Evolutionary conservation across 352 stramenopile genomes (phyloP).

Genomic region (Phytopythium mirpurense): DNA sequence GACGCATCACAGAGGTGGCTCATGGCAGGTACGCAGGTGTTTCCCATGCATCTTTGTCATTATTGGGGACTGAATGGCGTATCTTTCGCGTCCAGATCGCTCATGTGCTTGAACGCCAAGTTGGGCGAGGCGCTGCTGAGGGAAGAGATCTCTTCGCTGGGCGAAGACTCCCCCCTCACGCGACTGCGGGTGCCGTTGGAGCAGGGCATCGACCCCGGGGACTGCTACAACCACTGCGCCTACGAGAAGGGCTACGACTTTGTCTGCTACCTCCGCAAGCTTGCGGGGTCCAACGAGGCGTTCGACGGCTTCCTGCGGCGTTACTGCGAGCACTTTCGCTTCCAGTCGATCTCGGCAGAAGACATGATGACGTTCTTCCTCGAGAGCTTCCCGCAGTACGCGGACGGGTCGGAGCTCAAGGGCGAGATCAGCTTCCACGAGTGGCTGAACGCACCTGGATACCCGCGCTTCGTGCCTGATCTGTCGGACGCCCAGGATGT

Average conservation of each 20-base stretch:
- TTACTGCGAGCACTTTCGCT: conserved; percentile 62
- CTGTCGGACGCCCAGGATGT: conserved; percentile 61
- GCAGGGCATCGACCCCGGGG: conserved; percentile 68
- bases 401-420: conserved; percentile 47
- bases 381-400: conserved; percentile 52
- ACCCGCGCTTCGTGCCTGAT: conserved; percentile 50
- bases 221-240: conserved; percentile 80
- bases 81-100: conserved; percentile 15
- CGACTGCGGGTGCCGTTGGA: conserved; percentile 64
- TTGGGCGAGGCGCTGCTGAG: conserved; percentile 57
- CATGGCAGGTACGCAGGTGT: conserved; percentile 52
- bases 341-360: conserved; percentile 73
- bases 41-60: no score
- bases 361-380: conserved; percentile 71
- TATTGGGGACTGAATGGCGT: not conserved
- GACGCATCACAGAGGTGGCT: conserved; percentile 57
- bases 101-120: conserved; percentile 72
- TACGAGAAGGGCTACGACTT: conserved; percentile 83
- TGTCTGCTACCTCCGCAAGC: conserved; percentile 62
- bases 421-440: conserved; percentile 56
- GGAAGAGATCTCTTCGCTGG: conserved; percentile 66
- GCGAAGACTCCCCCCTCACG: conserved; percentile 62
- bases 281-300: conserved; percentile 60
- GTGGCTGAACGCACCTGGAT: conserved; percentile 64
- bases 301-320: conserved; percentile 68